Base-by-base conservation (phyloP, 805 yeast species). In the Kodamaea sagamina region DNA sequence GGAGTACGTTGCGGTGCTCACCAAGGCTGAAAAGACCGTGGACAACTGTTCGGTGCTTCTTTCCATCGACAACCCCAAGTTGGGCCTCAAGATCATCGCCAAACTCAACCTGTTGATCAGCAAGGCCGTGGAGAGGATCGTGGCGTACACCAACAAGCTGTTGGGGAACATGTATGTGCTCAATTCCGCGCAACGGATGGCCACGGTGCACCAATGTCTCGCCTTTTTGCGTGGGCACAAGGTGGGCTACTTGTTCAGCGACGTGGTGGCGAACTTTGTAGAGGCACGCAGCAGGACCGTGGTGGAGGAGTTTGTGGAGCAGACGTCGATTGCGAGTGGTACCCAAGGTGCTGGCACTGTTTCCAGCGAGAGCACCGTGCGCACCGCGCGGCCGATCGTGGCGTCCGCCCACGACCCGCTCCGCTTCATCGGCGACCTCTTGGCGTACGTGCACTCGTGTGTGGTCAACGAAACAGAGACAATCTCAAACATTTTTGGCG, bases 381-480 rank as follows among this genome's bases (percentile, higher is more conserved):
- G 39, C 4, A 31, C 29, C 15, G 39, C 54, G 9, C 56, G 75
- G 43, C 86, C 89, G 0, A 70, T 88, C 16, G 74, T 79, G 22
- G 64, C 84, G 34, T 77, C 84, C 6, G 83, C 86, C 0, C 85
- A 85, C 59, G 96, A 92, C 58, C 86, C 97, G 1, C 71, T 82
- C 18, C 72, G 96, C 43, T 90, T 82, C 50, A 71, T 88, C 12
- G 95, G 97, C 18, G 97, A 89, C 58, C 74, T 93, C 24, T 67
- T 93, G 28, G 98, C 98, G 0, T 86, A 86, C 68, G 75, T 89
- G 1, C 97, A 93, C 58, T 79, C 90, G 1, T 75, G 87, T 4
- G 82, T 89, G 22, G 95, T 89, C 3, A 87, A 88, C 63, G 99
- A 93, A 61, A 75, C 81, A 31, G 99, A 93, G 57, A 72, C 84